These are phyloP conservation scores for Xerocomellus chrysenteron DNA, from an alignment of 768 basidiomycete genomes.

Conservation along the genomic window DNA sequence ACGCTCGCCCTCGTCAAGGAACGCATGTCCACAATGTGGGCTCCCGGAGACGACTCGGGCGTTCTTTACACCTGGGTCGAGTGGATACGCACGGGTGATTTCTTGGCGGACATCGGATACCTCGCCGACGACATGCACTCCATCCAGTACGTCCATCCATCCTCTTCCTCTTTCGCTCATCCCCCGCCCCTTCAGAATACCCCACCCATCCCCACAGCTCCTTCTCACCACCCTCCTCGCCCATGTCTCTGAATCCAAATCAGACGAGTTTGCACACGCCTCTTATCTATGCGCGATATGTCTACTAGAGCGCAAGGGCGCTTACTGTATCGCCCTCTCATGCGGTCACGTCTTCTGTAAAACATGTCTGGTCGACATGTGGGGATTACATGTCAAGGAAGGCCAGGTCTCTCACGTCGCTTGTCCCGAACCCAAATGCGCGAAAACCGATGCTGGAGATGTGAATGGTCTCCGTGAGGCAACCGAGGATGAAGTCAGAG, in stretches of 20 bases:
- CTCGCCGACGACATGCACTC: constrained; percentile 32
- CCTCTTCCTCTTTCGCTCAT: constrained; percentile 31
- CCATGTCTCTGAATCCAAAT: constrained; percentile 48
- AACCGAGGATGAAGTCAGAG: constrained; percentile 67
- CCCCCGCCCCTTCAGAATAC: constrained; percentile 29
- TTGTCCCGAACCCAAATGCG: constrained; percentile 79
- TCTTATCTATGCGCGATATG: constrained; percentile 80
- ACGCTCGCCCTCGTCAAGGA: constrained; percentile 36
- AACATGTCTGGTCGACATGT: constrained; percentile 77
- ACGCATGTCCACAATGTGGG: constrained; percentile 57
- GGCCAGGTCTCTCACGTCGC: constrained; percentile 74
- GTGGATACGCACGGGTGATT: constrained; percentile 65
- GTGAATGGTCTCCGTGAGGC: constrained; percentile 43
- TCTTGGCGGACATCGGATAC: constrained; percentile 49
- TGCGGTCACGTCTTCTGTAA: constrained; percentile 85
- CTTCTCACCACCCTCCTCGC: constrained; percentile 48
- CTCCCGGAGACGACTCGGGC: constrained; percentile 43
- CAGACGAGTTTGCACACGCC: constrained; percentile 55
- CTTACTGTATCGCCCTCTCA: constrained; percentile 64
- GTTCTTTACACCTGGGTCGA: constrained; percentile 73
- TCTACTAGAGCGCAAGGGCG: constrained; percentile 69
- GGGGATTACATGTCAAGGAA: constrained; percentile 77
- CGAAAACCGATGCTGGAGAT: constrained; percentile 45
- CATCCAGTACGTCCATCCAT: constrained; percentile 21
- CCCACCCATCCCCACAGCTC: constrained; percentile 55